Evolutionary conservation across 2,329 filamentous ascomycete genomes (phyloP).

Genomic region (Fusarium sp.): DNA sequence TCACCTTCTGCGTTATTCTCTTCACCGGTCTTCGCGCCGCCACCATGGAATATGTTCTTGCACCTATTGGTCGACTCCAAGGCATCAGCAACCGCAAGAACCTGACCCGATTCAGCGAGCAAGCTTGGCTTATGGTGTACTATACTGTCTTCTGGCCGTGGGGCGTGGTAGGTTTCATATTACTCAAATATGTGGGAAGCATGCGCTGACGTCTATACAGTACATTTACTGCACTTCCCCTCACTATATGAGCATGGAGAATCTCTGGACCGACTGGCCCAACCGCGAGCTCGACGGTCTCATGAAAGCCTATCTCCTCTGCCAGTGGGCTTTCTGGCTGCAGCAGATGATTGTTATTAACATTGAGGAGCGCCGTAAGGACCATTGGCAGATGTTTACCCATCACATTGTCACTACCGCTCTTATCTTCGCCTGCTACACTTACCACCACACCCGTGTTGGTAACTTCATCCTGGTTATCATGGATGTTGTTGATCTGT

Average conservation of each 20-base stretch:
- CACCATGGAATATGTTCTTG: conserved; percentile 86
- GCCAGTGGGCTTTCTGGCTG: conserved; percentile 90
- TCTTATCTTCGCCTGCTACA: conserved; percentile 83
- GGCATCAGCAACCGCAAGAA: conserved; percentile 82
- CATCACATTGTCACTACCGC: conserved; percentile 91
- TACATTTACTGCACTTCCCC: conserved; percentile 81
- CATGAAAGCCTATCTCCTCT: conserved; percentile 89
- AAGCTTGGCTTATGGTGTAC: conserved; percentile 90
- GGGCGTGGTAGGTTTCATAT: conserved; percentile 72
- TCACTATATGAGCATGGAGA: conserved; percentile 78
- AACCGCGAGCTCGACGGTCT: conserved; percentile 75
- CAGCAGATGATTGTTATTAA: conserved; percentile 95
- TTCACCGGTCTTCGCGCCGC: conserved; percentile 88
- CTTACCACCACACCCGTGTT: conserved; percentile 85
- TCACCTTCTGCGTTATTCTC: conserved; percentile 80
- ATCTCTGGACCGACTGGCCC: conserved; percentile 88
- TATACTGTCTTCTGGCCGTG: conserved; percentile 82
- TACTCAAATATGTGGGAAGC: neutral
- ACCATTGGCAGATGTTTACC: conserved; percentile 94
- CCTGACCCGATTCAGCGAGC: conserved; percentile 86
- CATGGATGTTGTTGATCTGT: conserved; percentile 92
- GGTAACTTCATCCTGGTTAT: conserved; percentile 88
- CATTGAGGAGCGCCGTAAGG: conserved; percentile 92
- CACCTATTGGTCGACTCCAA: conserved; percentile 74
- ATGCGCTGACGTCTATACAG: conserved; percentile 53